Evolutionary conservation across 1,139 yeast species (phyloP), one percentile per base, ranked within the genome.

Genomic region (Groenewaldozyma auringiensis): DNA sequence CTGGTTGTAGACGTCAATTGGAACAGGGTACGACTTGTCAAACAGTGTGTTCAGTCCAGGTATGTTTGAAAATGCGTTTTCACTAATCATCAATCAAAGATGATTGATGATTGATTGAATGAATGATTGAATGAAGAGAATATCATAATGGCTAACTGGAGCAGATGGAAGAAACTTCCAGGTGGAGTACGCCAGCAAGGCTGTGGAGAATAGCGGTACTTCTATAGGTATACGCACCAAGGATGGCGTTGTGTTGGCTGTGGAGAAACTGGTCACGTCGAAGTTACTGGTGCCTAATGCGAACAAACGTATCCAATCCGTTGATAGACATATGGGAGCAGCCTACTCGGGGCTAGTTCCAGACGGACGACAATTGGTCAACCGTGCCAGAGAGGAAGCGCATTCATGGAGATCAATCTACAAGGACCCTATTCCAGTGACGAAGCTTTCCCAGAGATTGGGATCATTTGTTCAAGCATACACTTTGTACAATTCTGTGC

Each of bases 201-300:
- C 98, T 1, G 97, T 92, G 4, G 98, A 94, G 66, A 89, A 88
- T 62, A 96, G 96, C 39, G 94, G 96, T 13, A 92, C 98, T 0
- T 82, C 96, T 25, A 75, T 94, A 55, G 99, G 97, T 36, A 82
- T 94, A 63, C 84, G 85, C 64, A 87, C 86, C 67, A 78, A 79
- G 58, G 97, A 92, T 62, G 98, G 98, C 41, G 76, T 94, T 40
- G 96, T 92, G 16, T 75, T 92, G 54, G 99, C 97, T n/a, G 95
- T 87, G 25, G 98, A 92, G 67, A 92, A 92, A 69, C 76, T 89
- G 59, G 76, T 89, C 61, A 75, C 81, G 47, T 88, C 97, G 33
- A 89, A 88, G 65, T 72, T 94, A 53, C 73, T 94, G 51, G 96
- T 85, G 9, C 94, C 96, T 4, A 86, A 86, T 41, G 83, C 83